These are phyloP conservation scores for Coelastrella sp. DNA, from an alignment of 139 green algal species.

Conservation along the genomic window DNA sequence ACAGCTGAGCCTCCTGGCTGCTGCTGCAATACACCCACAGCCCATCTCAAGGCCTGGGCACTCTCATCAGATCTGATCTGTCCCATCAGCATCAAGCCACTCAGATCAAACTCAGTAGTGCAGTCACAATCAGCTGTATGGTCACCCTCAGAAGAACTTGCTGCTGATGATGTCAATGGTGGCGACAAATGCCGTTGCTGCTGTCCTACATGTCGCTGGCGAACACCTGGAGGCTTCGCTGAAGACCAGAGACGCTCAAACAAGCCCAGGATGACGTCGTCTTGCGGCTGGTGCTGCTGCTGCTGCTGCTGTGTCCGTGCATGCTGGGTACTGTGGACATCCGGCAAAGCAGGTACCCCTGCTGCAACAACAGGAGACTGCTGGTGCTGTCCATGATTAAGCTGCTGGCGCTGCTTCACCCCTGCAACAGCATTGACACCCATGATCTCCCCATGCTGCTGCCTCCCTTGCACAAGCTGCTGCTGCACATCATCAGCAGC, in stretches of 20 bases:
- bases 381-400: neutral
- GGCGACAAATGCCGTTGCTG: neutral
- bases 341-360: neutral
- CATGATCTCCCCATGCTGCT: neutral
- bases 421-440: neutral
- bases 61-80: neutral
- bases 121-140: neutral
- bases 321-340: neutral
- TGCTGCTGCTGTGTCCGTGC: neutral
- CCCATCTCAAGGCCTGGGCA: neutral
- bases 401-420: neutral
- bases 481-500: neutral
- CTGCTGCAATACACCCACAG: neutral
- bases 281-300: neutral
- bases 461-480: neutral
- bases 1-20: neutral
- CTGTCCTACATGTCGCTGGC: too few species aligned
- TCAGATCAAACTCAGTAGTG: conserved; percentile 22
- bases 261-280: neutral
- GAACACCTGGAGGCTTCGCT: too few species aligned
- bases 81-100: conserved; percentile 25
- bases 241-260: neutral
- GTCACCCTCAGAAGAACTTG: neutral
- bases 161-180: neutral
- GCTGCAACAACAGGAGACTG: neutral